A percentile compares a stretch with the other conserved stretches of the same genome.
Evolutionary conservation across 2,329 filamentous ascomycete species (phyloP).

Genomic region (Xylariaceae sp.): DNA sequence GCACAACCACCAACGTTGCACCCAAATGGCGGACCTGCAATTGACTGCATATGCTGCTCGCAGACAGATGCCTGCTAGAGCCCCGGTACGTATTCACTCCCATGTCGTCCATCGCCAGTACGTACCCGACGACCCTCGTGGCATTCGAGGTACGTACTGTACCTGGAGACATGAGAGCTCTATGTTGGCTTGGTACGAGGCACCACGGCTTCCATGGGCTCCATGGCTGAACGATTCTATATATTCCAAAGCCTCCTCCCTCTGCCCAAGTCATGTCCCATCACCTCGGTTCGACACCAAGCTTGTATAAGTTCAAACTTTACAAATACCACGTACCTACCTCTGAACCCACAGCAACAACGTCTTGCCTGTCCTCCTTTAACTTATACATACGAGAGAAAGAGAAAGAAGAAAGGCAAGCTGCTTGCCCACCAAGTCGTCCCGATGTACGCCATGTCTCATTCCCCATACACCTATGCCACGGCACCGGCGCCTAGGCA

Average conservation of each 20-base stretch:
- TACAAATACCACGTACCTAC: background rate
- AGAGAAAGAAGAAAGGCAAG: background rate
- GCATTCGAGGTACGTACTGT: background rate
- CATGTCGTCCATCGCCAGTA: conserved; percentile 1
- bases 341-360: background rate
- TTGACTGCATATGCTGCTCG: conserved; percentile 18
- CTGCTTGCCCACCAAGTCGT: background rate
- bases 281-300: conserved; percentile 16
- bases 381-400: background rate
- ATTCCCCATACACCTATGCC: conserved; percentile 39
- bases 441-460: conserved; percentile 39
- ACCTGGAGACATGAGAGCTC: background rate
- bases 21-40: conserved; percentile 22
- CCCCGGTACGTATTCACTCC: conserved; percentile 10
- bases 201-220: conserved; percentile 8
- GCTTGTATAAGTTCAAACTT: background rate
- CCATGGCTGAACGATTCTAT: conserved; percentile 20
- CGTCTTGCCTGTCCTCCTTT: background rate
- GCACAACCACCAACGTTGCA: conserved; percentile 20
- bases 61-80: conserved; percentile 20
- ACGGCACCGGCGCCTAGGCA: conserved; percentile 51
- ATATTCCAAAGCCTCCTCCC: conserved; percentile 23
- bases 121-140: conserved; percentile 7
- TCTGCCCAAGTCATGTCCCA: conserved; percentile 17
- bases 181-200: background rate